Evolutionary conservation across 495 filamentous ascomycete species (phyloP).

Genomic region (Penicillium robsamsonii): DNA sequence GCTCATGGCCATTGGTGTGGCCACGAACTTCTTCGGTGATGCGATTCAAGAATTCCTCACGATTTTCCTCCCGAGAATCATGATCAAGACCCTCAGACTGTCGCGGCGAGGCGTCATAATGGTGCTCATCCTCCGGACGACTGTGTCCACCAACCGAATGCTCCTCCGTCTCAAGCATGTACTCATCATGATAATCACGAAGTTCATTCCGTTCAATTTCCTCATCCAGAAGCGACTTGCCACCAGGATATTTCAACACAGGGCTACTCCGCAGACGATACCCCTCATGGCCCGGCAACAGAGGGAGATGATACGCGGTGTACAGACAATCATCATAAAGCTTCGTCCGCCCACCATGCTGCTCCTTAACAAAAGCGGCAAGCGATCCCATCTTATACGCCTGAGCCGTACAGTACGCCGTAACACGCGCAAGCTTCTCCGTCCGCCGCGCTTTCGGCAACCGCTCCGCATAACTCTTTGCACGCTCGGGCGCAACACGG

Average conservation of each 20-base stretch:
- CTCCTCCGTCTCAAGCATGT: constrained; percentile 59
- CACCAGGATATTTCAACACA: constrained; percentile 85
- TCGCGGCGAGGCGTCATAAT: constrained; percentile 21
- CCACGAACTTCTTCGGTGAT: constrained; percentile 25
- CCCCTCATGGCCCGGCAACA: constrained; percentile 80
- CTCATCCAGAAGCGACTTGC: constrained; percentile 88
- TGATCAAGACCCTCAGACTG: constrained; percentile 18
- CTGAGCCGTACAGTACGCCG: constrained; percentile 95
- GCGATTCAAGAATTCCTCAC: constrained; percentile 16
- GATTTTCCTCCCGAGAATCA: constrained; percentile 13
- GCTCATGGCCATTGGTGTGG: constrained; percentile 23
- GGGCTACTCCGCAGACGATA: constrained; percentile 87
- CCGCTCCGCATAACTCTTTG: constrained; percentile 93
- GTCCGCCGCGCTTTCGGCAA: constrained; percentile 84
- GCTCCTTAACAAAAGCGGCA: constrained; percentile 81
- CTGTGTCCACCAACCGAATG: constrained; percentile 35
- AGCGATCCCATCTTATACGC: constrained; percentile 83
- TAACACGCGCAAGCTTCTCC: constrained; percentile 84
- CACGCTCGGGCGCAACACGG: constrained; percentile 56
- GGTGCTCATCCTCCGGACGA: constrained; percentile 36
- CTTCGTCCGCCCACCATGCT: constrained; percentile 92
- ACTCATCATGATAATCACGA: constrained; percentile 87
- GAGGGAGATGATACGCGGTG: constrained; percentile 86
- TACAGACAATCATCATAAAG: constrained; percentile 99
- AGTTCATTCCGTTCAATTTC: constrained; percentile 94